These are phyloP conservation scores for Coemansia sp. DNA, from an alignment of 192 early-diverging fungal genomes.

Conservation along the genomic window DNA sequence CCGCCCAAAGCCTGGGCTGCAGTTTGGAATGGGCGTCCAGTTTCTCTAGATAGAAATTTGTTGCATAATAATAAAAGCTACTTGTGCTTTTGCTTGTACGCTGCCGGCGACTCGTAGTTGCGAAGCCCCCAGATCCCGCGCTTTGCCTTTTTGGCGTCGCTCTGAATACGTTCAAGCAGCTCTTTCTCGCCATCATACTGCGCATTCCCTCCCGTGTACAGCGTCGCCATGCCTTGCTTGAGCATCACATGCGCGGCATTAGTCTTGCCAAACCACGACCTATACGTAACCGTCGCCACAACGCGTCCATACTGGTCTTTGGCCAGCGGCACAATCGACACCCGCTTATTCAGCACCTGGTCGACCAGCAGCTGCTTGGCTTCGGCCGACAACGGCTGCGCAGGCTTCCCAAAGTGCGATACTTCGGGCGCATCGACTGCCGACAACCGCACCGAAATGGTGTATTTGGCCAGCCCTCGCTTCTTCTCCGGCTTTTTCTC, in stretches of 20 bases:
- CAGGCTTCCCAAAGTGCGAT: constrained; percentile 52
- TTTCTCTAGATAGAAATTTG: constrained; percentile 48
- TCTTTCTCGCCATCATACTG: constrained; percentile 47
- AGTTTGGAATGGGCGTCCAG: constrained; percentile 84
- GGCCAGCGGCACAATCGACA: constrained; percentile 34
- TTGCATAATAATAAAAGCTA: neutral
- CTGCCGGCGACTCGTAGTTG: constrained; percentile 39
- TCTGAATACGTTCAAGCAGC: constrained; percentile 29
- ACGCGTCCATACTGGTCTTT: constrained; percentile 53
- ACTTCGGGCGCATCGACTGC: constrained; percentile 52
- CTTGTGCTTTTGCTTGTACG: constrained; percentile 25
- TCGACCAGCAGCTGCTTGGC: constrained; percentile 35
- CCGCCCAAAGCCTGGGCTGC: constrained; percentile 70
- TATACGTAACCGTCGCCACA: constrained; percentile 38
- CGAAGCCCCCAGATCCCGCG: constrained; percentile 45
- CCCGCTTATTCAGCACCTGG: constrained; percentile 32
- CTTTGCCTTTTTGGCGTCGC: constrained; percentile 29
- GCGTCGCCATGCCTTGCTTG: constrained; percentile 17
- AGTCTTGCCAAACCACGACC: constrained; percentile 21
- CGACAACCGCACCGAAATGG: constrained; percentile 41
- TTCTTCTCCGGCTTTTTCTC: constrained; percentile 22
- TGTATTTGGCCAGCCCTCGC: constrained; percentile 30
- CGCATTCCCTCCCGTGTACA: constrained; percentile 47
- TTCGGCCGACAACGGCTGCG: constrained; percentile 46
- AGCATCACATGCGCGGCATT: constrained; percentile 50